A percentile compares a stretch with the other conserved stretches of the same genome.
phyloP scores from a whole-genome alignment of 2,329 filamentous ascomycete genomes.

The Mycosphaerella sp. region DNA sequence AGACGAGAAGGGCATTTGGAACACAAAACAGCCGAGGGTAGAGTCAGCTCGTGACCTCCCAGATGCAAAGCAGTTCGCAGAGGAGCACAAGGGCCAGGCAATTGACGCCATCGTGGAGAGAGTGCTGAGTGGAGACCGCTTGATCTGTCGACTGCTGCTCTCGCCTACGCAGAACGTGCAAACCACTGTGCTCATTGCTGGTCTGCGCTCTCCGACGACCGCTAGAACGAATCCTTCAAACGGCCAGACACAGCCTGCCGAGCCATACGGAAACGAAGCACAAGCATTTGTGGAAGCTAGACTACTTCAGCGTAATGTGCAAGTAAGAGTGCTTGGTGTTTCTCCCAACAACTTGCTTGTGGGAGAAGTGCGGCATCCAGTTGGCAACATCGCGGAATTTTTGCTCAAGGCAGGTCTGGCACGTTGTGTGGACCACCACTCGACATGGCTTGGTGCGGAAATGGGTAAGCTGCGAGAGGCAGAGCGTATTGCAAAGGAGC shows the following conservation, averaged over 20 bases:
- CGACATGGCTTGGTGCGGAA: slow-evolving; percentile 78
- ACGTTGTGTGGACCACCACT: slow-evolving; percentile 92
- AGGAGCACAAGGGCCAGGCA: slow-evolving; percentile 76
- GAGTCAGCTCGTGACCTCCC: slow-evolving; percentile 76
- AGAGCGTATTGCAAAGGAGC: slow-evolving; percentile 75
- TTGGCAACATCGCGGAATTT: slow-evolving; percentile 86
- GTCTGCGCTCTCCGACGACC: slow-evolving; percentile 82
- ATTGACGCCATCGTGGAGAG: slow-evolving; percentile 79
- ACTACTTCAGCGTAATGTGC: slow-evolving; percentile 77
- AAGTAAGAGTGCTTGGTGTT: slow-evolving; percentile 74
- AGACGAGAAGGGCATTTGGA: slow-evolving; percentile 78
- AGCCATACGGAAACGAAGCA: slow-evolving; percentile 85
- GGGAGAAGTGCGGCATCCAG: slow-evolving; percentile 75
- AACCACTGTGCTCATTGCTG: slow-evolving; percentile 81
- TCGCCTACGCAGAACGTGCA: slow-evolving; percentile 80
- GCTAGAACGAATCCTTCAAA: slow-evolving; percentile 74
- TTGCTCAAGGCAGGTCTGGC: slow-evolving; percentile 84
- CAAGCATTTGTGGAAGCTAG: slow-evolving; percentile 80
- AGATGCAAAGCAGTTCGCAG: slow-evolving; percentile 67
- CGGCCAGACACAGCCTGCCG: slow-evolving; percentile 73
- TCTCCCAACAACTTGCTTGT: slow-evolving; percentile 91
- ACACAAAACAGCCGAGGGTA: slow-evolving; percentile 58
- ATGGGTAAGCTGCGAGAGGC: slow-evolving; percentile 82
- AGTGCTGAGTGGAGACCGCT: slow-evolving; percentile 82
- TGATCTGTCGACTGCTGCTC: slow-evolving; percentile 75